phyloP scores from a whole-genome alignment of 2,329 filamentous ascomycete species.

The Trichoderma gracile region DNA sequence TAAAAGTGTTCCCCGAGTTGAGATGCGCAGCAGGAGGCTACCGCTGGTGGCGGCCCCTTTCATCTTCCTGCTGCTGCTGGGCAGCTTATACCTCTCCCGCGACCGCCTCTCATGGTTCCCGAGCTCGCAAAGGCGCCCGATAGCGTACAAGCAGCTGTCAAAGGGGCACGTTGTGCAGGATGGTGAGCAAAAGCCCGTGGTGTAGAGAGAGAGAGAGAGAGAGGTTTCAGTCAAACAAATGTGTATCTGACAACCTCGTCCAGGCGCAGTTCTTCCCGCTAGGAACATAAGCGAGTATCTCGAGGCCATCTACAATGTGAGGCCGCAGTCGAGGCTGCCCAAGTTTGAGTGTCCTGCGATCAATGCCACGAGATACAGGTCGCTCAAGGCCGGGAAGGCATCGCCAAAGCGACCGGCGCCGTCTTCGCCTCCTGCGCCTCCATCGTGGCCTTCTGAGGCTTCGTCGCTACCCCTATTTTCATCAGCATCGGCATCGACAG shows the following conservation, averaged over 20 bases:
- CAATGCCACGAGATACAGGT: slow-evolving; percentile 29
- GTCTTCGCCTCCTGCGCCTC: slow-evolving; percentile 1
- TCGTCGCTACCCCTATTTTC: not conserved
- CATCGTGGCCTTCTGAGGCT: not conserved
- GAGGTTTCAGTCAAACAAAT: not conserved
- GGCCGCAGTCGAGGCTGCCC: slow-evolving; percentile 27
- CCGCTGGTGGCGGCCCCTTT: slow-evolving; percentile 18
- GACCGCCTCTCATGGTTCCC: slow-evolving; percentile 10
- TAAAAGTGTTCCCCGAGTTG: not conserved
- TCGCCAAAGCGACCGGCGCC: not conserved
- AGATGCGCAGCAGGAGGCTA: slow-evolving; percentile 18
- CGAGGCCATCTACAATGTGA: slow-evolving; percentile 32
- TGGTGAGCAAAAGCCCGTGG: slow-evolving; percentile 10
- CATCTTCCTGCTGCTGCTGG: slow-evolving; percentile 20
- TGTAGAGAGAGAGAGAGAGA: no score
- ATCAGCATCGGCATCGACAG: not conserved
- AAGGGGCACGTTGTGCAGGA: not conserved
- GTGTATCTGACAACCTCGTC: not conserved
- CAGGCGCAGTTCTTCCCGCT: slow-evolving; percentile 19
- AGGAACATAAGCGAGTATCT: slow-evolving; percentile 30
- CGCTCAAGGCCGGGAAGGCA: slow-evolving; percentile 26
- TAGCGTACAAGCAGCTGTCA: slow-evolving; percentile 11
- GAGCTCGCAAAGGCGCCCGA: not conserved
- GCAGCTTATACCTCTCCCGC: slow-evolving; percentile 21
- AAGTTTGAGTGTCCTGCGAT: slow-evolving; percentile 33